Base-by-base conservation (phyloP, 306 rosid species). In the Cyamopsis tetragonoloba region DNA sequence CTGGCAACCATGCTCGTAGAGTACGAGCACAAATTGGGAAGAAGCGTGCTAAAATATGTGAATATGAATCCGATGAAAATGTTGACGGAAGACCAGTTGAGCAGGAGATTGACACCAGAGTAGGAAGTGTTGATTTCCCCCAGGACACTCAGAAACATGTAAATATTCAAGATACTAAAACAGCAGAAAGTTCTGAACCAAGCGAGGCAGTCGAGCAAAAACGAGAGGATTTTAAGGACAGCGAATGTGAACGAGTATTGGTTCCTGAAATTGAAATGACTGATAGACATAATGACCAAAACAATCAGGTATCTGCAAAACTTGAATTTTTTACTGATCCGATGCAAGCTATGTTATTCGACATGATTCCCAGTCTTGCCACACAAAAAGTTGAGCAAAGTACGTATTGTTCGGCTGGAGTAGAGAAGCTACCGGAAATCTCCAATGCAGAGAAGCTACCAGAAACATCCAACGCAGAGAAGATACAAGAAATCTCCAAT, bases 261-360 rank as follows among this genome's bases (percentile, higher is more conserved):
- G 78, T 73, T 59, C 75, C 87, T 0, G 79, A 82, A 74, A 39
- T 61, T 30, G 75, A 80, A 71, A 72, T 71, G 80, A 31, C 18
- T 10, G 80, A 79, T 56, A 77, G 46, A 66, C 57, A 9, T 30
- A 53, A 61, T 67, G 51, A 42, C n/a, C 71, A 75, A 47, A 50
- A 66, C 41, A 61, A 39, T n/a, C 42, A 70, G 68, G 63, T 47
- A 58, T 12, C 30, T 1, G 83, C 84, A 55, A 81, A 86, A 66
- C 80, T 73, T 13, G 87, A 82, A 63, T 56, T 68, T 10, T 65
- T 61, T 66, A 56, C 32, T 15, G 95, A 88, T 85, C 97, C 95
- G 1, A 74, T 92, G 71, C 83, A 89, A 50, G 92, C 98, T 0
- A 89, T 93, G 96, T 58, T 89, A 74, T 79, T 93, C 68, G 86